These are phyloP conservation scores for Candida silvatica DNA, from an alignment of 805 yeast genomes.

Conservation along the genomic window DNA sequence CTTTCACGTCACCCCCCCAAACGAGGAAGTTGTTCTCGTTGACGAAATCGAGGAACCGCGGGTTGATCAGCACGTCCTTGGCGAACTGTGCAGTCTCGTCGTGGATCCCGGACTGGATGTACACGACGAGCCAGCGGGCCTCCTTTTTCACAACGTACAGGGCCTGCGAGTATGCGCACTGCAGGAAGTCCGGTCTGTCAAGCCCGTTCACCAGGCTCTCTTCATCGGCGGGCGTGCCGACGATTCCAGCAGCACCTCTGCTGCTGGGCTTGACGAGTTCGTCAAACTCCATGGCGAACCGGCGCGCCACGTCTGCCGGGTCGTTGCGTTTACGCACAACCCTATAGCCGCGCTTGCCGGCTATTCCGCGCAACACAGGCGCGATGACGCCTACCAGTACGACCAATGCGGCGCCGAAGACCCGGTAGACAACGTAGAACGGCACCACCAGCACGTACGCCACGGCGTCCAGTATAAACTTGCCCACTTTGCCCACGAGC, in stretches of 20 bases:
- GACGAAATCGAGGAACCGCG: constrained; percentile 37
- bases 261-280: constrained; percentile 8
- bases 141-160: constrained; percentile 59
- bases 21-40: constrained; percentile 45
- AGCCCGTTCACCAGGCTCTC: constrained; percentile 8
- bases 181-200: constrained; percentile 38
- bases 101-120: constrained; percentile 65
- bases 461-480: constrained; percentile 7
- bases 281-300: constrained; percentile 25
- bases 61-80: constrained; percentile 43
- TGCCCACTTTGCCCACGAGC: constrained; percentile 8
- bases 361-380: constrained; percentile 17
- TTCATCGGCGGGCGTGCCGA: not conserved
- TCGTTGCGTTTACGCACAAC: constrained; percentile 13
- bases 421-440: constrained; percentile 13
- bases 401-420: constrained; percentile 12
- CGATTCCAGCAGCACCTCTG: not conserved
- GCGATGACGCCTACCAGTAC: constrained; percentile 11
- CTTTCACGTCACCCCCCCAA: constrained; percentile 87
- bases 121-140: constrained; percentile 64
- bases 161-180: constrained; percentile 78
- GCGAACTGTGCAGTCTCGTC: constrained; percentile 51
- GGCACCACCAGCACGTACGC: constrained; percentile 19
- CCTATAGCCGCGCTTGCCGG: constrained; percentile 13
- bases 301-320: constrained; percentile 25